Base-by-base conservation (phyloP, 495 filamentous ascomycete species). In the Darksidea phi region DNA sequence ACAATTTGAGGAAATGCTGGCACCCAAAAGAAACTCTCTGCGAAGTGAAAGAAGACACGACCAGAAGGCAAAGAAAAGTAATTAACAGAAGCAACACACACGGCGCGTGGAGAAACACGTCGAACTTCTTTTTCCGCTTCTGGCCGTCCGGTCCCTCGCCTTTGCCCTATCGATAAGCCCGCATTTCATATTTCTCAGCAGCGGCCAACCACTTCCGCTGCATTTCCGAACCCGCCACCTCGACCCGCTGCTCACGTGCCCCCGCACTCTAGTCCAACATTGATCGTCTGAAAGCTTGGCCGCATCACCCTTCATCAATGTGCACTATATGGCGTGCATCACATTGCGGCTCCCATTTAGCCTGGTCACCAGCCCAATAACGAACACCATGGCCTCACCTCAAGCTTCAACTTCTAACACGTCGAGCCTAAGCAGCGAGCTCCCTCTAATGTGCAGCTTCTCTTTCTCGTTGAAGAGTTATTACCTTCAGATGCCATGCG, bases 291-390 rank as follows among this genome's bases (percentile, higher is more conserved):
- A n/a, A n/a, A n/a, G n/a, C 60, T 64, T 57, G 47, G 53, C 53
- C 18, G 47, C 46, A 36, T 47, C 54, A 54, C 42, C 13, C 45
- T 24, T 36, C 58, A 45, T 42, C 18, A 32, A 49, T 64, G 46
- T 49, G 46, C 48, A 59, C 53, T 55, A 36, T 59, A 64, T 54
- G 25, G 36, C 48, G 28, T 38, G 37, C 54, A 59, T 34, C 57
- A 60, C 56, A 65, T 65, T 65, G 56, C 50, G 43, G 56, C 62
- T 59, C 59, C 43, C 42, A 66, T 66, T 66, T 66, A 66, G 63
- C 63, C 63, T 60, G 51, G 49, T 21, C 57, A 60, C 59, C 49
- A 37, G 56, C 18, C 18, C 41, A 15, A 32, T 32, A 43, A 3
- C 18, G 5, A 47, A 66, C 63, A 66, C 34, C 56, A 66, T 66